These are phyloP conservation scores for Claviceps pazoutovae DNA, from an alignment of 2,329 filamentous ascomycete genomes.

Conservation along the genomic window DNA sequence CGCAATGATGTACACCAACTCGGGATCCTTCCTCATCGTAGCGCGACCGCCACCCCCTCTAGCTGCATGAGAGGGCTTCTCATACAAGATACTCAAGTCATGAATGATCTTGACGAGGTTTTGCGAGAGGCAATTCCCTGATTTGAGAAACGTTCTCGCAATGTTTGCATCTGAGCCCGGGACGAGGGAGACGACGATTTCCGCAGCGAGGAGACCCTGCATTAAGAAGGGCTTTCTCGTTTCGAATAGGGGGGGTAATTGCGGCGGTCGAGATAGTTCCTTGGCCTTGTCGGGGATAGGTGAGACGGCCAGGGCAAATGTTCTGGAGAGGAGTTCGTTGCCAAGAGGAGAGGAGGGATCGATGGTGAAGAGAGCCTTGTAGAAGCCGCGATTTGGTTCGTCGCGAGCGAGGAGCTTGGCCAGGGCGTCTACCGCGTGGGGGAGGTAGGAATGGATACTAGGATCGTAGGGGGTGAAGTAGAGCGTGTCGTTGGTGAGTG, in stretches of 20 bases:
- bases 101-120: slow-evolving; percentile 66
- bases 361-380: slow-evolving; percentile 65
- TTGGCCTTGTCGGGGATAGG: slow-evolving; percentile 57
- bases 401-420: slow-evolving; percentile 87
- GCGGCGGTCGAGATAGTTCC: slow-evolving; percentile 40
- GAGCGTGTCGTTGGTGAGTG: slow-evolving; percentile 39
- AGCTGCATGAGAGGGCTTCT: slow-evolving; percentile 15
- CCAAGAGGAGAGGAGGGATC: slow-evolving; percentile 52
- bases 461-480: slow-evolving; percentile 76
- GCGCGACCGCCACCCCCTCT: slow-evolving; percentile 18
- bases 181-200: slow-evolving; percentile 68
- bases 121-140: slow-evolving; percentile 69
- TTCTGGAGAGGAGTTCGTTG: slow-evolving; percentile 69
- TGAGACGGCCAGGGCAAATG: slow-evolving; percentile 77
- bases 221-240: slow-evolving; percentile 78
- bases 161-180: slow-evolving; percentile 58
- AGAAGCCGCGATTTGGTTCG: slow-evolving; percentile 80
- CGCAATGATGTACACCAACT: slow-evolving; percentile 49
- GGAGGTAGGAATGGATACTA: slow-evolving; percentile 70
- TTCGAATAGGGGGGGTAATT: slow-evolving; percentile 56
- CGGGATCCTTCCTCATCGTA: slow-evolving; percentile 29
- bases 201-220: slow-evolving; percentile 80
- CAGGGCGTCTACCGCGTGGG: slow-evolving; percentile 75
- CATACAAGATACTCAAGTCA: slow-evolving; percentile 51
- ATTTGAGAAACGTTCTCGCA: slow-evolving; percentile 68